Percentiles rank a stretch among this genome's conserved stretches.
Evolutionary conservation across 148 eudicot genomes (phyloP).

Genomic region (Simmondsia chinensis): DNA sequence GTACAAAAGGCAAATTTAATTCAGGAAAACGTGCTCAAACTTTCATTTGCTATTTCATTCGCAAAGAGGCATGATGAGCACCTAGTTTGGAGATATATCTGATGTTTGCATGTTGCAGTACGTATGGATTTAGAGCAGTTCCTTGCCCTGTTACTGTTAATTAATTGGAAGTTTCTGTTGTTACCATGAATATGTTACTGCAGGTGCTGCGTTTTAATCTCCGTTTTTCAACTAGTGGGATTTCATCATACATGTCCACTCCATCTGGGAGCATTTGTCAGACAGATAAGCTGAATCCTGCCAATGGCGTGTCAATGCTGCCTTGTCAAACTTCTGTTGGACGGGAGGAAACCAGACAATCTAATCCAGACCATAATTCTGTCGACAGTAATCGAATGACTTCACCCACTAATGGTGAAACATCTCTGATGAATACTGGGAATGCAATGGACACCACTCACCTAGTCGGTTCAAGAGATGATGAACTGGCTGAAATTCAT

Average conservation of each 20-base stretch:
- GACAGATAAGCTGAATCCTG: conserved; percentile 14
- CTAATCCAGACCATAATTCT: conserved; percentile 13
- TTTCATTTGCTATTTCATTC: no score
- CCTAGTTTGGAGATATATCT: no score
- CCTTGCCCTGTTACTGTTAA: neutral
- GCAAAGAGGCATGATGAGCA: no score
- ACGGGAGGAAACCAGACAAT: conserved; percentile 8
- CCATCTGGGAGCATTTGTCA: conserved; percentile 19
- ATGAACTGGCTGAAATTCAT: conserved; percentile 23
- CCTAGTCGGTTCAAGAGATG: conserved; percentile 14
- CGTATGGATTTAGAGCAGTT: no score
- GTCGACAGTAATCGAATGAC: conserved; percentile 9
- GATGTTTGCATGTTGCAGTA: no score
- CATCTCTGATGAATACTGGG: conserved; percentile 7
- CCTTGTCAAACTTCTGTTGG: conserved; percentile 9
- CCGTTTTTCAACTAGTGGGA: conserved; percentile 39
- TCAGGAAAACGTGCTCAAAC: no score
- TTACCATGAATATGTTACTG: conserved; percentile 6
- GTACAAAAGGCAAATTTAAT: no score
- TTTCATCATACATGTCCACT: conserved; percentile 19
- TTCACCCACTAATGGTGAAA: conserved; percentile 15
- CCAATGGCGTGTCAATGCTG: conserved; percentile 6
- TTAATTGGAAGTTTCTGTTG: conserved; percentile 5
- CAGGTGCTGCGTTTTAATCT: conserved; percentile 54
- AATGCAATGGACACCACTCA: conserved; percentile 10